Conservation (phyloP, 805 yeast genomes). For the Wickerhamiella occidentalis region DNA sequence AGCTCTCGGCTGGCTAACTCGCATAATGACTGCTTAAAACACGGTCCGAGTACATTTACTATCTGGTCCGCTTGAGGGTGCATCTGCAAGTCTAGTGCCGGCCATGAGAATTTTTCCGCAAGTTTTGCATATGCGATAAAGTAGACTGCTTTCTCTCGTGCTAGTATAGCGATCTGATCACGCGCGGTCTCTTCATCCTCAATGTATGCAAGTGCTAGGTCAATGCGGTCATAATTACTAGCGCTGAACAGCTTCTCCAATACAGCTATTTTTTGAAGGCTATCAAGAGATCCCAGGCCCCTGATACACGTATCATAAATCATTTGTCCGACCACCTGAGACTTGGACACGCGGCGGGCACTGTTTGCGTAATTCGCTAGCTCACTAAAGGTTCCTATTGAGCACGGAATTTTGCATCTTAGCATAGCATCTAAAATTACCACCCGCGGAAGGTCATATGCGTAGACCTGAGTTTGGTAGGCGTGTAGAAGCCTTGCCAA, state of each 20-base stretch:
- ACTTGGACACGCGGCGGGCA: constrained; percentile 9
- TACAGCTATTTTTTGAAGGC: not conserved
- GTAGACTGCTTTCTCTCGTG: not conserved
- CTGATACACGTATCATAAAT: not conserved
- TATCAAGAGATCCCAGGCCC: not conserved
- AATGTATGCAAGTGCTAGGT: not conserved
- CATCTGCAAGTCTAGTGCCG: not conserved
- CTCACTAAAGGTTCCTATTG: constrained; percentile 7
- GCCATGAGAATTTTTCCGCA: not conserved
- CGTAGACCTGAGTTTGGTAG: constrained; percentile 4
- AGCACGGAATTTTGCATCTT: constrained; percentile 4
- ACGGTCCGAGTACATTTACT: not conserved
- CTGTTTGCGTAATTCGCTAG: constrained; percentile 13
- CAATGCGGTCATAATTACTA: not conserved
- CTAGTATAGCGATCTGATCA: not conserved
- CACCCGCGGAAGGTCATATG: constrained; percentile 7
- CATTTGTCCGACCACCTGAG: constrained; percentile 5
- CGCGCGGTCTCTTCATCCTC: not conserved
- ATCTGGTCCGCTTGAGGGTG: not conserved
- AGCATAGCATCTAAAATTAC: not conserved
- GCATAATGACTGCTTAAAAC: not conserved
- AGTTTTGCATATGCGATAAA: not conserved
- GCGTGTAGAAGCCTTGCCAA: constrained; percentile 11
- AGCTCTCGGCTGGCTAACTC: not conserved
- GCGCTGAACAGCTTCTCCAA: not conserved